Conservation (phyloP, 768 basidiomycete species). For the Pleurotus ostreatus region DNA sequence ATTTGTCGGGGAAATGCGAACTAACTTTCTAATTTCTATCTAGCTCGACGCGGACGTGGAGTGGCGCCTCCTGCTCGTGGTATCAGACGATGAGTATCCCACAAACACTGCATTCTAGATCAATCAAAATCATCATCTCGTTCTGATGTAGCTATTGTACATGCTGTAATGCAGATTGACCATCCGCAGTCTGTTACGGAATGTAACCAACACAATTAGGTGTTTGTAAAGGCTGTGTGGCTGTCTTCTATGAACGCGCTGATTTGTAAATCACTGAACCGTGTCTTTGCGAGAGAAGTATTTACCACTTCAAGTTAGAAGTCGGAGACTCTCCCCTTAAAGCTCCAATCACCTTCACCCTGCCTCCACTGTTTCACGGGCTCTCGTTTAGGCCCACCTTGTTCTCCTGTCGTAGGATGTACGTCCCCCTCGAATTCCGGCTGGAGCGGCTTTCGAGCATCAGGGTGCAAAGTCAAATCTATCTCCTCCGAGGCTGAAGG, state of each 20-base stretch:
- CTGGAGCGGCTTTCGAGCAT: conserved; percentile 53
- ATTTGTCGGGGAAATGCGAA: conserved; percentile 82
- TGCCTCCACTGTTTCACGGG: conserved; percentile 62
- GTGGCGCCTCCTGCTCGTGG: conserved; percentile 69
- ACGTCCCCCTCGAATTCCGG: conserved; percentile 77
- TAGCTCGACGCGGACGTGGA: conserved; percentile 87
- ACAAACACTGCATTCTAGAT: conserved; percentile 10
- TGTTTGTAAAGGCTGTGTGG: no score
- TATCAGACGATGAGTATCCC: conserved; percentile 64
- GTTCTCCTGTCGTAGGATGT: conserved; percentile 82
- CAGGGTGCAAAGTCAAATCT: conserved; percentile 59
- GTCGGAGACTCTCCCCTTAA: conserved; percentile 85
- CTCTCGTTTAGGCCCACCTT: conserved; percentile 84
- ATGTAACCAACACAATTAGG: no score
- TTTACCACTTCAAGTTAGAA: conserved; percentile 40
- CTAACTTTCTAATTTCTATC: conserved; percentile 9
- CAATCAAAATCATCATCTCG: conserved; percentile 2
- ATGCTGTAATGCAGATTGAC: not conserved
- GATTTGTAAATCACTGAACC: no score
- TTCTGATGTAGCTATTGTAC: not conserved
- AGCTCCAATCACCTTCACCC: conserved; percentile 81
- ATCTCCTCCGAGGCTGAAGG: conserved; percentile 31
- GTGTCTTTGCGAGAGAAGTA: no score
- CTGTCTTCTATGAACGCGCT: no score
- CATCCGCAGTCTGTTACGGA: not conserved